A percentile compares a stretch with the other conserved stretches of the same genome.
Evolutionary conservation across 768 basidiomycete genomes (phyloP).

Genomic region (Harrya chromipes): DNA sequence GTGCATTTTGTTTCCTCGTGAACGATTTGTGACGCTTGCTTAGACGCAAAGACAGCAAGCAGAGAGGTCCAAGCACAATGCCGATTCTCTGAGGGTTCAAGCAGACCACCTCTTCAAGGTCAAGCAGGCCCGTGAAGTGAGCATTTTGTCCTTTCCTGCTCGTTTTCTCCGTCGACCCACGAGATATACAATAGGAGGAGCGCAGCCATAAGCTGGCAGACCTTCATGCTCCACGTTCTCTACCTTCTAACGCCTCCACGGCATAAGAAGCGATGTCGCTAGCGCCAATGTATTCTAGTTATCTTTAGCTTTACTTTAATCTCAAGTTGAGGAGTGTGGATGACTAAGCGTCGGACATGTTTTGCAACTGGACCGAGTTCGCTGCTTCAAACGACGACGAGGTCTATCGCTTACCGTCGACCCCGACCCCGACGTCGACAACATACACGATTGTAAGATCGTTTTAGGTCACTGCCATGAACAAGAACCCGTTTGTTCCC

Average conservation of each 20-base stretch:
- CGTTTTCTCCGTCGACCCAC: background rate
- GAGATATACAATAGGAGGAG: slow-evolving; percentile 12
- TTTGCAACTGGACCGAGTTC: slow-evolving; percentile 18
- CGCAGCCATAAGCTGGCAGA: slow-evolving; percentile 16
- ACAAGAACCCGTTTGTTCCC: slow-evolving; percentile 82
- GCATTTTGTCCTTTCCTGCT: background rate
- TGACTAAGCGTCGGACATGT: slow-evolving; percentile 26
- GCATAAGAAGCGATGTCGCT: too few relatives aligned
- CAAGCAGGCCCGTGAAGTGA: slow-evolving; percentile 24
- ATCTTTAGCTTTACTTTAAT: too few relatives aligned
- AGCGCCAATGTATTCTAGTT: too few relatives aligned
- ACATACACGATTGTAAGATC: slow-evolving; percentile 12
- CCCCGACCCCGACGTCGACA: slow-evolving; percentile 5
- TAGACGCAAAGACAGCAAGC: slow-evolving; percentile 29
- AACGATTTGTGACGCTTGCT: background rate
- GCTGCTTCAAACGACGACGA: slow-evolving; percentile 24
- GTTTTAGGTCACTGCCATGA: slow-evolving; percentile 44
- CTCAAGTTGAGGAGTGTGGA: background rate
- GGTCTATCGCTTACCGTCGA: slow-evolving; percentile 7
- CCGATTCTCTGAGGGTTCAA: slow-evolving; percentile 17
- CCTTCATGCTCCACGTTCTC: background rate
- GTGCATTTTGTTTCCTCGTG: background rate
- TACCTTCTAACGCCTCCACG: too few relatives aligned
- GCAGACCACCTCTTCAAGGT: slow-evolving; percentile 19
- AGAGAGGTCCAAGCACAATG: slow-evolving; percentile 13